Evolutionary conservation across 305 asterid genomes (phyloP).

Genomic region (Fraxinus greggii): DNA sequence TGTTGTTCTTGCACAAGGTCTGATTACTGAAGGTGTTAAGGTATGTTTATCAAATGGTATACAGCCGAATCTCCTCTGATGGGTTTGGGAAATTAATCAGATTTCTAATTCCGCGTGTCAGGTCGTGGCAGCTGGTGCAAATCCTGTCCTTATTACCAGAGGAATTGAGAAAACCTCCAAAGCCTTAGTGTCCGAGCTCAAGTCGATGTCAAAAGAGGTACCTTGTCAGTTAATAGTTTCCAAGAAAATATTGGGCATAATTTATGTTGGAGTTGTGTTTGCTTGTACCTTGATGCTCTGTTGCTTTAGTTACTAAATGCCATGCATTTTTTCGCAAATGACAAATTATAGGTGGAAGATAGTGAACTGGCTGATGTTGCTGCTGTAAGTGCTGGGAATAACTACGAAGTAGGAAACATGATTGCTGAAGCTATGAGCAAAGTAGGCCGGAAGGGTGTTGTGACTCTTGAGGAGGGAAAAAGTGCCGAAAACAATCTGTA

Average conservation of each 20-base stretch:
- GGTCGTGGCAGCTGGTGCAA: conserved; percentile 99
- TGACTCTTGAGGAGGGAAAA: conserved; percentile 48
- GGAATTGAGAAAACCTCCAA: conserved; percentile 93
- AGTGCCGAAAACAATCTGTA: conserved; percentile 46
- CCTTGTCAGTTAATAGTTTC: neutral
- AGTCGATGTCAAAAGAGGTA: conserved; percentile 88
- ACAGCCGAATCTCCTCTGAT: neutral
- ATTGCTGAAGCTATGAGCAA: conserved; percentile 55
- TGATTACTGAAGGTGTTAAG: conserved; percentile 96
- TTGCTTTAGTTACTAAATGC: neutral
- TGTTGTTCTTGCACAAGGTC: conserved; percentile 97
- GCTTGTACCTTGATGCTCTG: neutral
- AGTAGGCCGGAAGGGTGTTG: conserved; percentile 56
- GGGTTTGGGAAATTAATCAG: neutral
- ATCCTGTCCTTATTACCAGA: conserved; percentile 88
- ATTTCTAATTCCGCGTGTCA: conserved; percentile 23
- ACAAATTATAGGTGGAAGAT: conserved; percentile 68
- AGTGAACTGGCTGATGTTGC: conserved; percentile 93
- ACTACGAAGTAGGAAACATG: conserved; percentile 52
- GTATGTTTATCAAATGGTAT: conserved; percentile 29
- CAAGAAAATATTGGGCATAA: neutral
- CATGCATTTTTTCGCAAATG: neutral
- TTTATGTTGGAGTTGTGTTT: neutral
- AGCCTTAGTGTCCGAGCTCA: conserved; percentile 83
- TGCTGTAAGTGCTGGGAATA: conserved; percentile 83